A percentile compares a stretch with the other conserved stretches of the same genome.
Evolutionary conservation across 116 monocot genomes (phyloP).

Genomic region (Thalassia testudinum): DNA sequence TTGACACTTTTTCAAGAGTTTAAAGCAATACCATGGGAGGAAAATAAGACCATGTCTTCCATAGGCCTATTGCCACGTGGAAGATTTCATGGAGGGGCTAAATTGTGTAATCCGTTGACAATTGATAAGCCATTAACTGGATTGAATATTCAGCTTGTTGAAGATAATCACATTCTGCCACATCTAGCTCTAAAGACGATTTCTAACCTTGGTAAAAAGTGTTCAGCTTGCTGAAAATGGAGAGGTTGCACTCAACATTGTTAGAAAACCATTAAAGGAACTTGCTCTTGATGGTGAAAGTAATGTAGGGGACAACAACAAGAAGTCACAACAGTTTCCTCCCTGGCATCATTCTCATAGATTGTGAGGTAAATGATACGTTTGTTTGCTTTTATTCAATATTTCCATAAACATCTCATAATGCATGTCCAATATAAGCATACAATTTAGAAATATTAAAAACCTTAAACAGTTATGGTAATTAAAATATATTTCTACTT

Average conservation of each 20-base stretch:
- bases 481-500: neutral
- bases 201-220: conserved; percentile 31
- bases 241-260: conserved; percentile 20
- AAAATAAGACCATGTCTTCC: no score
- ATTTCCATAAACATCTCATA: no score
- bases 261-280: conserved; percentile 20
- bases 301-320: conserved; percentile 4
- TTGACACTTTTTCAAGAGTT: conserved; percentile 26
- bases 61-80: neutral
- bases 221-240: conserved; percentile 39
- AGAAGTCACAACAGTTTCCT: conserved; percentile 3
- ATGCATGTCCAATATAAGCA: no score
- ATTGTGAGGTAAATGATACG: conserved; percentile 92
- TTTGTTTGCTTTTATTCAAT: no score
- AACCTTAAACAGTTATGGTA: no score
- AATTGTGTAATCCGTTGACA: no score
- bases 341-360: conserved; percentile 58
- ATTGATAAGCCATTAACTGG: conserved; percentile 21
- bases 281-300: neutral
- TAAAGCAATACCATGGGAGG: conserved; percentile 5
- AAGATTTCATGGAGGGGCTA: neutral
- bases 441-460: no score
- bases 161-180: conserved; percentile 29
- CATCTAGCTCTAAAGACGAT: conserved; percentile 14
- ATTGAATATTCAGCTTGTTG: conserved; percentile 34